A percentile compares a stretch with the other conserved stretches of the same genome.
These are phyloP conservation scores for Leccinum pellstonianum DNA, from an alignment of 768 basidiomycete species.

Conservation along the genomic window DNA sequence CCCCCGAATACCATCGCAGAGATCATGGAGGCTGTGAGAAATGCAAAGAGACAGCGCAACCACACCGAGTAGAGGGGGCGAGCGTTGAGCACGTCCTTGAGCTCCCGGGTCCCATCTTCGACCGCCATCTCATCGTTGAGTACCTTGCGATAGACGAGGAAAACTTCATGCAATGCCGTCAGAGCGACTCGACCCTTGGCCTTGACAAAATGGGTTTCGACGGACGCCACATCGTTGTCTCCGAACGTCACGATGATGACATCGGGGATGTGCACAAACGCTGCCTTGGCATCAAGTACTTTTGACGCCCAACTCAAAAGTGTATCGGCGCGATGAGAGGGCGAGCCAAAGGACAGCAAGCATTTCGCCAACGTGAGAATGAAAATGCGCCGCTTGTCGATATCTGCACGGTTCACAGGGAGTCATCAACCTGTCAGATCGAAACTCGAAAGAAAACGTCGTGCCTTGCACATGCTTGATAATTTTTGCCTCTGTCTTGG, in stretches of 20 bases:
- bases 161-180: conserved; percentile 77
- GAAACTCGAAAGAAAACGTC: neutral
- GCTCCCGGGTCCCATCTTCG: conserved; percentile 64
- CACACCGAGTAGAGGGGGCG: conserved; percentile 68
- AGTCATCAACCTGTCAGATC: neutral
- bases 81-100: conserved; percentile 61
- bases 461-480: conserved; percentile 50
- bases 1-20: conserved; percentile 83
- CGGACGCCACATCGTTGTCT: conserved; percentile 67
- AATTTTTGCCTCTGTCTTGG: conserved; percentile 37
- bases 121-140: conserved; percentile 79
- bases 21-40: conserved; percentile 75
- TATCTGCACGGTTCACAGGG: conserved; percentile 33
- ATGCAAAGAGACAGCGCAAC: conserved; percentile 70
- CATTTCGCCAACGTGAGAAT: conserved; percentile 84
- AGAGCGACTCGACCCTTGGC: conserved; percentile 78
- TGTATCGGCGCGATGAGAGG: conserved; percentile 89
- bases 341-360: conserved; percentile 90
- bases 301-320: conserved; percentile 79
- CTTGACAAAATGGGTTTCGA: conserved; percentile 84
- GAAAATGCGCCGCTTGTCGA: conserved; percentile 61
- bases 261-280: conserved; percentile 81
- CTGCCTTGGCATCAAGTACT: conserved; percentile 75
- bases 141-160: conserved; percentile 82
- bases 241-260: conserved; percentile 81